Base-by-base conservation (phyloP, 2,329 filamentous ascomycete species). In the Botrytis medusae region DNA sequence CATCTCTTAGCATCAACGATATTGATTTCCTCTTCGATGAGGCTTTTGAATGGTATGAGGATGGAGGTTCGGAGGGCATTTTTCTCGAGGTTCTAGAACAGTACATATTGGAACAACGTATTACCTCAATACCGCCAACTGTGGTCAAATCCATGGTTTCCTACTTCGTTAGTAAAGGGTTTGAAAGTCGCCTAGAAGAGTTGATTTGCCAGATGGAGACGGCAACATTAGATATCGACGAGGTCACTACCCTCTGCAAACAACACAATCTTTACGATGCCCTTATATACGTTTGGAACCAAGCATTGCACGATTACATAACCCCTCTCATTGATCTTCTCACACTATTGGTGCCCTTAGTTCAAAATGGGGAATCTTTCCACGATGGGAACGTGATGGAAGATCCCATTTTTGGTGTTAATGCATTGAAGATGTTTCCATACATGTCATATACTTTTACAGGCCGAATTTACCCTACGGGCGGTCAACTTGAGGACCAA, bases 261-360 rank as follows among this genome's bases (percentile, higher is more conserved):
- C 92, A 95, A 80, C 91, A 98, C 81, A 90, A 92, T 76, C 87
- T 99, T 6, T 99, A 98, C 80, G 97, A 99, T 82, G 97, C 96
- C 2, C 88, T 98, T 73, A 94, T 97, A 61, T 98, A 98, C 81
- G 93, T 99, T 72, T 99, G 96, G 96, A 98, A 97, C 74, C 92
- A 93, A 81, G 94, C 94, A 4, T 85, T 99, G 42, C 85, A 86
- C 75, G 97, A 99, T 82, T 98, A 97, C 79, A 91, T 98, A 75
- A 97, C 95, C 2, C 95, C 96, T 1, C 85, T 98, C 73, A 91
- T 94, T 77, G 94, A 98, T 75, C 87, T 99, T 2, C 84, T 97
- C 67, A 85, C 88, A 22, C 85, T 98, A n/a, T 81, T 92, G 46
- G 83, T 87, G 77, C 89, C 85, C 42, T 82, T 88, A n/a, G 87